Evolutionary conservation across 495 filamentous ascomycete genomes (phyloP).

Genomic region (Aspergillus campestris): DNA sequence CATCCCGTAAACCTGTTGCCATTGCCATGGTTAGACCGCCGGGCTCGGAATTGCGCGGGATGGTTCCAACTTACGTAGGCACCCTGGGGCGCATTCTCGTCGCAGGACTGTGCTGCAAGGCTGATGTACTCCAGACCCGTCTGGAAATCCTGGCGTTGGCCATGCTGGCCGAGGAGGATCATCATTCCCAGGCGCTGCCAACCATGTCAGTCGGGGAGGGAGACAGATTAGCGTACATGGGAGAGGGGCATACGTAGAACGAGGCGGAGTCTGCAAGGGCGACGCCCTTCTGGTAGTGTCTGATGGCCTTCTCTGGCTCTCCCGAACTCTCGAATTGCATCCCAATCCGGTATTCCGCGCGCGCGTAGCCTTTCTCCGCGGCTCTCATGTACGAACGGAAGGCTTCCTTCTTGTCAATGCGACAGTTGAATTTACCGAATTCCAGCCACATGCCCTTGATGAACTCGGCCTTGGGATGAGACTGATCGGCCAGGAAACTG

Average conservation of each 20-base stretch:
- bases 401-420: slow-evolving; percentile 88
- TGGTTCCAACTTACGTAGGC: slow-evolving; percentile 57
- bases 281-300: slow-evolving; percentile 78
- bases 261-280: slow-evolving; percentile 80
- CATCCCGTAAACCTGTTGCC: slow-evolving; percentile 75
- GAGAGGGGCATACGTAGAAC: slow-evolving; percentile 50
- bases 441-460: slow-evolving; percentile 96
- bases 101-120: slow-evolving; percentile 74
- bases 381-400: slow-evolving; percentile 76
- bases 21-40: background rate
- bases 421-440: slow-evolving; percentile 89
- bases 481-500: slow-evolving; percentile 78
- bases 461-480: slow-evolving; percentile 89
- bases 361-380: slow-evolving; percentile 83
- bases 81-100: slow-evolving; percentile 95
- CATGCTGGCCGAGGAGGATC: slow-evolving; percentile 88
- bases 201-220: slow-evolving; percentile 14
- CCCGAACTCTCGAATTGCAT: slow-evolving; percentile 97
- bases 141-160: slow-evolving; percentile 70
- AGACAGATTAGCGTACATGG: background rate
- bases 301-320: slow-evolving; percentile 80
- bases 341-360: slow-evolving; percentile 93
- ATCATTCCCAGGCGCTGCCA: slow-evolving; percentile 85
- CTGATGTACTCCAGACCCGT: slow-evolving; percentile 74
- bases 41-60: background rate